Evolutionary conservation across 2,329 filamentous ascomycete genomes (phyloP).

Genomic region (Zalaria sp.): DNA sequence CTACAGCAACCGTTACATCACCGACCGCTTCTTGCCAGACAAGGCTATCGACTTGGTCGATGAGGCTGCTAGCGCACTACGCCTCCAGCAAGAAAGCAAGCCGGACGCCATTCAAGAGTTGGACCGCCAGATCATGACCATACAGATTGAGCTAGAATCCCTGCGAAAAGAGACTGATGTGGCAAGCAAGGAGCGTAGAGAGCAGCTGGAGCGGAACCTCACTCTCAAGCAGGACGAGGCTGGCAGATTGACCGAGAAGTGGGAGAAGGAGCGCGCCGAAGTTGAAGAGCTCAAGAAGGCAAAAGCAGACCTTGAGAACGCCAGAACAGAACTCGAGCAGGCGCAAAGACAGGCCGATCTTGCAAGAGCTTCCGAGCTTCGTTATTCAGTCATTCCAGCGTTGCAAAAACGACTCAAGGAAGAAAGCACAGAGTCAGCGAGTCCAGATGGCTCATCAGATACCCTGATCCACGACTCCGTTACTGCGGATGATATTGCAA

Average conservation of each 20-base stretch:
- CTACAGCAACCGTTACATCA: slow-evolving; percentile 91
- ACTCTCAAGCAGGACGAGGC: slow-evolving; percentile 66
- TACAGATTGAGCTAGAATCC: slow-evolving; percentile 93
- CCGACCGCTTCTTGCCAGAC: slow-evolving; percentile 87
- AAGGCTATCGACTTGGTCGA: slow-evolving; percentile 97
- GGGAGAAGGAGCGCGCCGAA: slow-evolving; percentile 79
- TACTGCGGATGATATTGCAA: slow-evolving; percentile 87
- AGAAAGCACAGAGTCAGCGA: slow-evolving; percentile 43
- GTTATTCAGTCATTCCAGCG: slow-evolving; percentile 73
- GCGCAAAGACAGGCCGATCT: slow-evolving; percentile 84
- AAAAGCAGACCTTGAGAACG: slow-evolving; percentile 78
- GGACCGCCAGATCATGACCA: slow-evolving; percentile 90
- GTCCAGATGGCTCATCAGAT: slow-evolving; percentile 21
- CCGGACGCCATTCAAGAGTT: slow-evolving; percentile 86
- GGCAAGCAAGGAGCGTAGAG: slow-evolving; percentile 71
- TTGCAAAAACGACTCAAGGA: slow-evolving; percentile 68
- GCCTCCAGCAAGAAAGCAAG: slow-evolving; percentile 91
- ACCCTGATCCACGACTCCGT: slow-evolving; percentile 83
- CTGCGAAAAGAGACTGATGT: slow-evolving; percentile 88
- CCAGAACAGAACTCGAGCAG: slow-evolving; percentile 71
- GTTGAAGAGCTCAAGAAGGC: slow-evolving; percentile 77
- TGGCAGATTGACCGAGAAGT: slow-evolving; percentile 60
- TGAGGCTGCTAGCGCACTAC: slow-evolving; percentile 79
- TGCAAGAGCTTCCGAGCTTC: slow-evolving; percentile 74
- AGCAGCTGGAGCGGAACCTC: slow-evolving; percentile 68